Percentiles rank a stretch among this genome's conserved stretches.
phyloP scores from a whole-genome alignment of 2,329 filamentous ascomycete genomes.

The Ceratocystis cacaofunesta region DNA sequence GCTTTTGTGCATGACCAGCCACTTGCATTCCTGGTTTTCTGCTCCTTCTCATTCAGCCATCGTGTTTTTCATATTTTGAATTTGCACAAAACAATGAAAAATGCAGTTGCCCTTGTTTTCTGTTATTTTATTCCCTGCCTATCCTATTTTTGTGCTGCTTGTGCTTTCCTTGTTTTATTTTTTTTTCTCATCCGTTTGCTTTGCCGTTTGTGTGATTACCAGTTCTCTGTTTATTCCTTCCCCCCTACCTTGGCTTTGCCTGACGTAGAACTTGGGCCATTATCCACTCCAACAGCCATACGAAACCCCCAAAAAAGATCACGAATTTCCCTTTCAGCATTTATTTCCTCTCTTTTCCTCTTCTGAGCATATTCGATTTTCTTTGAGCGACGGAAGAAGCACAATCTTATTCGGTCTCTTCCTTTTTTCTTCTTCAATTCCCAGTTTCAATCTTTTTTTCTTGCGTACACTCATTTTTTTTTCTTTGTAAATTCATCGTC shows the following conservation, averaged over 20 bases:
- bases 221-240: neutral
- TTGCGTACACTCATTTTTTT: conserved; percentile 5
- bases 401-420: neutral
- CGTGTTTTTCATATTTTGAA: neutral
- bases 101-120: neutral
- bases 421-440: neutral
- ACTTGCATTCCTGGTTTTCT: conserved; percentile 11
- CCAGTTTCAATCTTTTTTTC: neutral
- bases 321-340: conserved; percentile 3
- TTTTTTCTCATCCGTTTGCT: neutral
- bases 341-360: neutral
- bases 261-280: neutral
- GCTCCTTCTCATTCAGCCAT: neutral
- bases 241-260: neutral
- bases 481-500: conserved; percentile 3
- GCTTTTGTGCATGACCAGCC: conserved; percentile 11
- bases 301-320: conserved; percentile 1
- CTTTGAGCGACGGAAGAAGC: neutral
- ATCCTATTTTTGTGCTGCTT: conserved; percentile 2
- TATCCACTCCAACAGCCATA: neutral
- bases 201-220: neutral
- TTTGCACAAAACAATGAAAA: conserved; percentile 6
- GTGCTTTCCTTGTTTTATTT: conserved; percentile 1
- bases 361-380: conserved; percentile 4
- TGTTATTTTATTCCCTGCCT: neutral